Percentiles rank a stretch among this genome's conserved stretches.
Evolutionary conservation across 2,329 filamentous ascomycete genomes (phyloP).

Genomic region (Fusarium newnesense): DNA sequence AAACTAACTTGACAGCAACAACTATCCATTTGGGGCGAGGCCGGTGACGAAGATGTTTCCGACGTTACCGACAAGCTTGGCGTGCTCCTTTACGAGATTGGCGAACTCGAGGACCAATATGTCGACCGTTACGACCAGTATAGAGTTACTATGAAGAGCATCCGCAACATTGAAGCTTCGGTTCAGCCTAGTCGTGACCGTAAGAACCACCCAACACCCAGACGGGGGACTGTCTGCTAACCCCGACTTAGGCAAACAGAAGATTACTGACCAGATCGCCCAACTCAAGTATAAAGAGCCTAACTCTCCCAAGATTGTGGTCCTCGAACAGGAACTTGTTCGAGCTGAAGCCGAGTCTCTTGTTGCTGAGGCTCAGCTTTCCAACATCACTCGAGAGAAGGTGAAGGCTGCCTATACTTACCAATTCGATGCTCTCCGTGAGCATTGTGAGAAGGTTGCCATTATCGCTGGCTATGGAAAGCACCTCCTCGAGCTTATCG

Average conservation of each 20-base stretch:
- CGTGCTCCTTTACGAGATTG: constrained; percentile 97
- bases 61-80: constrained; percentile 99
- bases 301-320: constrained; percentile 96
- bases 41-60: constrained; percentile 95
- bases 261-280: constrained; percentile 98
- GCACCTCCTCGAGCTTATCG: constrained; percentile 95
- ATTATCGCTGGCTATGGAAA: constrained; percentile 98
- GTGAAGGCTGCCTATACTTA: constrained; percentile 98
- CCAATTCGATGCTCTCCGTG: constrained; percentile 96
- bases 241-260: constrained; percentile 82
- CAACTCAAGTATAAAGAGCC: constrained; percentile 99
- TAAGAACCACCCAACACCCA: constrained; percentile 57
- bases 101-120: constrained; percentile 97
- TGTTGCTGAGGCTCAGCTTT: constrained; percentile 96
- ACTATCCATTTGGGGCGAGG: constrained; percentile 97
- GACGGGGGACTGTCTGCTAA: constrained; percentile 4
- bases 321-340: constrained; percentile 97
- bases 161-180: constrained; percentile 98
- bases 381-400: constrained; percentile 99
- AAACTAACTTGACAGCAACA: constrained; percentile 76
- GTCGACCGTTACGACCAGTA: constrained; percentile 99
- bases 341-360: constrained; percentile 99
- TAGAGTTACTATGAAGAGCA: constrained; percentile 98
- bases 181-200: constrained; percentile 98
- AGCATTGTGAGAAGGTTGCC: constrained; percentile 98